Evolutionary conservation across 2,329 filamentous ascomycete species (phyloP), one percentile per base, ranked within the genome.

Genomic region (Gremmenia infestans): DNA sequence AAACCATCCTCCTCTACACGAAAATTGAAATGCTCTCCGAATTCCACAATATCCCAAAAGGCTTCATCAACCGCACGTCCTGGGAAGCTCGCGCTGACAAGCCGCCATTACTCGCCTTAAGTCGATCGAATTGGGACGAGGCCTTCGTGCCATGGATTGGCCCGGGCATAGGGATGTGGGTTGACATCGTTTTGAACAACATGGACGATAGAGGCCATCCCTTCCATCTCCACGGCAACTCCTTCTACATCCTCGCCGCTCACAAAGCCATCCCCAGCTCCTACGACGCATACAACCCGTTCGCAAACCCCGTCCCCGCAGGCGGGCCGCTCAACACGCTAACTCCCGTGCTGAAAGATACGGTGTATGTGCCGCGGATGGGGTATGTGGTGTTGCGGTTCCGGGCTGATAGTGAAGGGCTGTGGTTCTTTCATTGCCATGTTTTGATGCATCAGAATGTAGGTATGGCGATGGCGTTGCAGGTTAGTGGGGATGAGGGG

Each of bases 151-250:
- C 54, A 2, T 50, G 19, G 3, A 15, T 48, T 9, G 8, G 43
- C 12, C 15, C 22, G 6, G 43, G 40, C 5, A 14, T 14, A 19
- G 40, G 35, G 1, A n/a, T 15, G 7, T 58, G 56, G 56, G 53
- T 91, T 28, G 73, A 79, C 57, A 72, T 80, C 23, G 71, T 78
- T 15, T 60, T 80, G 63, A 80, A 80, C 68, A 80, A 80, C 67
- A 64, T 70, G 37, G 75, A 79, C 64, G 54, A 55, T 0, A 73
- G 73, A n/a, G 71, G 72, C 48, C 77, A 80, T 64, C 77, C 78
- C 1, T 80, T 80, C 68, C 78, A 81, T 58, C 70, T 81, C n/a
- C 42, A 45, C 42, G 42, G 42, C 11, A 45, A 45, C 42, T 45
- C 42, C 42, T 45, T 45, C 42, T 45, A 19, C 11, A 15, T 45